These are phyloP conservation scores for Clausena lansium DNA, from an alignment of 345 rosid species.

Conservation along the genomic window DNA sequence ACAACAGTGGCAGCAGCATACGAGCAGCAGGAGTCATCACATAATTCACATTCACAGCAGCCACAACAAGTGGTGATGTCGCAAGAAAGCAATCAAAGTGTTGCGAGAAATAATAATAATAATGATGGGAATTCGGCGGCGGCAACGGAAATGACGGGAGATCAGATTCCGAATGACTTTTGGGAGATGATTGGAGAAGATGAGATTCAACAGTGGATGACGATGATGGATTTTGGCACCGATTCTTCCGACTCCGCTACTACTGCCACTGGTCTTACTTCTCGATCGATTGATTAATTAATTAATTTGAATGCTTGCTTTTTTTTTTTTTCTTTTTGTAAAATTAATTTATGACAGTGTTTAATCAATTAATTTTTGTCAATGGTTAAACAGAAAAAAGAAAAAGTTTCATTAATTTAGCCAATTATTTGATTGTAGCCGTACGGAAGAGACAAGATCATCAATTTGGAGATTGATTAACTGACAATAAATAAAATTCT, in stretches of 20 bases:
- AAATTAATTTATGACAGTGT: too few species aligned
- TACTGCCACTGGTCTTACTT: constrained; percentile 13
- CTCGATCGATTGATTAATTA: background rate
- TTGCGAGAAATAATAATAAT: background rate
- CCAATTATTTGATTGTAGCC: too few species aligned
- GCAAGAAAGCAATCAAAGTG: background rate
- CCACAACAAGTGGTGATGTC: background rate
- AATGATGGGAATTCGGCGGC: background rate
- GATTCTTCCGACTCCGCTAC: constrained; percentile 64
- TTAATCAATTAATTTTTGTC: too few species aligned
- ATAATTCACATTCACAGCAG: background rate
- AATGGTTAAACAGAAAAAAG: too few species aligned
- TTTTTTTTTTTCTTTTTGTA: accelerated
- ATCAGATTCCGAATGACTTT: constrained; percentile 9
- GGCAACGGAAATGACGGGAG: background rate
- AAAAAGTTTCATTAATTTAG: too few species aligned
- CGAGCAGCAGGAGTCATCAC: background rate
- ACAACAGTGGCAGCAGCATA: background rate
- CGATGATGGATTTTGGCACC: constrained; percentile 54
- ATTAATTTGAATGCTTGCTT: too few species aligned
- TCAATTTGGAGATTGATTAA: too few species aligned
- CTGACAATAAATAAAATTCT: too few species aligned
- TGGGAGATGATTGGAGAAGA: constrained; percentile 38
- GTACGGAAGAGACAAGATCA: too few species aligned
- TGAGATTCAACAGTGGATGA: constrained; percentile 47